Evolutionary conservation across 2,329 filamentous ascomycete species (phyloP).

Genomic region (Hyphodiscus sp.): DNA sequence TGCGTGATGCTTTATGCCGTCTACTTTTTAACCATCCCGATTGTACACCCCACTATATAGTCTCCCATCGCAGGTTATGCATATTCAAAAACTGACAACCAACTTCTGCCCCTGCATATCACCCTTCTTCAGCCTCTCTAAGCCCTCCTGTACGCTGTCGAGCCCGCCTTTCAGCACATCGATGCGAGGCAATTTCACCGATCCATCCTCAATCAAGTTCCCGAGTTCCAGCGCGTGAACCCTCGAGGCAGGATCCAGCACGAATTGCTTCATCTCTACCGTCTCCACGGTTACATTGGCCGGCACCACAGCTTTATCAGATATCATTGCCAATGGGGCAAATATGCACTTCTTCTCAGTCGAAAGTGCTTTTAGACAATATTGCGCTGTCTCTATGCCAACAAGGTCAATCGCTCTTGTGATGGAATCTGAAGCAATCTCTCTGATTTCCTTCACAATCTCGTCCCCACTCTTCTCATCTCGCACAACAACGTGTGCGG

Average conservation of each 20-base stretch:
- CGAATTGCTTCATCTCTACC: slow-evolving; percentile 37
- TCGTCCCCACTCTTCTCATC: slow-evolving; percentile 30
- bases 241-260: slow-evolving; percentile 27
- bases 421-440: slow-evolving; percentile 23
- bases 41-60: too few species aligned
- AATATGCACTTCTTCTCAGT: slow-evolving; percentile 23
- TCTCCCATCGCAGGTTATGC: too few species aligned
- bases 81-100: neutral
- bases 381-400: slow-evolving; percentile 30
- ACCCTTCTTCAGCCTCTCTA: too few species aligned
- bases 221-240: slow-evolving; percentile 30
- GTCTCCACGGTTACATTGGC: slow-evolving; percentile 30
- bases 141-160: too few species aligned
- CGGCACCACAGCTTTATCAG: slow-evolving; percentile 19
- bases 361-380: slow-evolving; percentile 28
- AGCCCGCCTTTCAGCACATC: neutral
- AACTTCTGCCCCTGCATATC: neutral
- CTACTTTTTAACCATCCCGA: too few species aligned
- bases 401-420: slow-evolving; percentile 35
- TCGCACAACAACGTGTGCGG: slow-evolving; percentile 29
- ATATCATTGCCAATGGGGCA: slow-evolving; percentile 33
- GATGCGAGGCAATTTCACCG: slow-evolving; percentile 24
- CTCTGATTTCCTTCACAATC: slow-evolving; percentile 30
- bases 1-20: too few species aligned
- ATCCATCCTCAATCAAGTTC: slow-evolving; percentile 25